Evolutionary conservation across 2,329 filamentous ascomycete species (phyloP).

Genomic region (Cytospora chrysosperma): DNA sequence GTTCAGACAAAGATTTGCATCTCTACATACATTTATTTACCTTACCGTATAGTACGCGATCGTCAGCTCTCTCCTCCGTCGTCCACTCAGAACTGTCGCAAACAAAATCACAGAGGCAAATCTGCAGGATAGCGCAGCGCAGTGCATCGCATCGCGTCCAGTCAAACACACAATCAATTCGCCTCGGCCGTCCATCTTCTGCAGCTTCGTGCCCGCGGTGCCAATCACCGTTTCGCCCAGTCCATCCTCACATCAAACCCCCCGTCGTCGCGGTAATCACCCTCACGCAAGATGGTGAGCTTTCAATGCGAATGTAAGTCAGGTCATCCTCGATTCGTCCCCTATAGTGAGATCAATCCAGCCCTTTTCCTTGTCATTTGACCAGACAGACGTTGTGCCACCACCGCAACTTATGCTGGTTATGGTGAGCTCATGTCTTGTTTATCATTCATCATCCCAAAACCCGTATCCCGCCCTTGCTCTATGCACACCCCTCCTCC

Average conservation of each 20-base stretch:
- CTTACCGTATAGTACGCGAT: not conserved
- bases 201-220: slow-evolving; percentile 10
- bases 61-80: slow-evolving; percentile 4
- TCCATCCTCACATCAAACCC: slow-evolving; percentile 9
- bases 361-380: slow-evolving; percentile 13
- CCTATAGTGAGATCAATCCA: slow-evolving; percentile 17
- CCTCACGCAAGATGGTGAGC: slow-evolving; percentile 22
- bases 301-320: slow-evolving; percentile 24
- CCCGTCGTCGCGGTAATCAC: slow-evolving; percentile 9
- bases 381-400: slow-evolving; percentile 15
- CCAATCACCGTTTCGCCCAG: slow-evolving; percentile 18
- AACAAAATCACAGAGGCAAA: slow-evolving; percentile 15
- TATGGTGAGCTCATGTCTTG: slow-evolving; percentile 20
- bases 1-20: not conserved
- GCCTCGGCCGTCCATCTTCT: slow-evolving; percentile 22
- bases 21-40: not conserved
- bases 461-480: slow-evolving; percentile 1
- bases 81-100: slow-evolving; percentile 11
- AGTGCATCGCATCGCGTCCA: slow-evolving; percentile 17
- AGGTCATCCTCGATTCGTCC: not conserved
- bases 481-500: slow-evolving; percentile 21
- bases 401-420: slow-evolving; percentile 9
- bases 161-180: slow-evolving; percentile 18
- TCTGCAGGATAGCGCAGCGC: slow-evolving; percentile 10
- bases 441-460: slow-evolving; percentile 3